These are phyloP conservation scores for Diutina neorugosa DNA, from an alignment of 1,139 yeast genomes.

Conservation along the genomic window DNA sequence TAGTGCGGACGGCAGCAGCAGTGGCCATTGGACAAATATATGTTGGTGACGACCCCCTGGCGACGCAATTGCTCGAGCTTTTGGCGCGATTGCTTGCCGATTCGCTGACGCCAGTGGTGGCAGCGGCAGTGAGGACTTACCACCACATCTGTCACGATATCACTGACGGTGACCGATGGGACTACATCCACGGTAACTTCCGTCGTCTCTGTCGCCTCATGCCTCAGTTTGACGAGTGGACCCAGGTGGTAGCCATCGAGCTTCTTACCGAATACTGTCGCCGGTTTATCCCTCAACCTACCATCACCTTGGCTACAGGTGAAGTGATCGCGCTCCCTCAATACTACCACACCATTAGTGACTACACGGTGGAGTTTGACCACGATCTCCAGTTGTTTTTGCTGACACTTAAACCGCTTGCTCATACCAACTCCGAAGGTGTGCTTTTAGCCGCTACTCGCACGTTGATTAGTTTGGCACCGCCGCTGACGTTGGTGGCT, in stretches of 20 bases:
- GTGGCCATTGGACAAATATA: slow-evolving; percentile 61
- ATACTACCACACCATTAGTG: background rate
- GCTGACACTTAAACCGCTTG: slow-evolving; percentile 28
- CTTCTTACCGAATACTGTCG: slow-evolving; percentile 58
- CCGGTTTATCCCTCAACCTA: slow-evolving; percentile 43
- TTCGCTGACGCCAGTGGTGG: slow-evolving; percentile 53
- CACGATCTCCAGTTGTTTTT: slow-evolving; percentile 47
- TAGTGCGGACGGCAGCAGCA: slow-evolving; percentile 74
- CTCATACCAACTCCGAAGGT: slow-evolving; percentile 41
- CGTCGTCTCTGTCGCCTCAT: slow-evolving; percentile 48
- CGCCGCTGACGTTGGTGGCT: slow-evolving; percentile 35
- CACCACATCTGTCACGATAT: slow-evolving; percentile 21
- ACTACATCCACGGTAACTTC: slow-evolving; percentile 59
- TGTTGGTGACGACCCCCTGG: slow-evolving; percentile 19
- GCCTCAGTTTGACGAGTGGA: slow-evolving; percentile 58
- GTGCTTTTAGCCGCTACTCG: slow-evolving; percentile 53
- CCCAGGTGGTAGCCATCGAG: slow-evolving; percentile 52
- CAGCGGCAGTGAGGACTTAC: slow-evolving; percentile 52
- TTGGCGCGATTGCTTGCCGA: slow-evolving; percentile 31
- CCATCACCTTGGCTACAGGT: background rate
- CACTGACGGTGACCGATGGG: slow-evolving; percentile 37
- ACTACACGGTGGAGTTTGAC: slow-evolving; percentile 21
- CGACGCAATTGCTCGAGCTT: slow-evolving; percentile 4
- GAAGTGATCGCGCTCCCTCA: background rate
- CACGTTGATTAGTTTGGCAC: slow-evolving; percentile 41